phyloP scores from a whole-genome alignment of 225 moss, liverwort and hornwort genomes.

The Climacium dendroides region DNA sequence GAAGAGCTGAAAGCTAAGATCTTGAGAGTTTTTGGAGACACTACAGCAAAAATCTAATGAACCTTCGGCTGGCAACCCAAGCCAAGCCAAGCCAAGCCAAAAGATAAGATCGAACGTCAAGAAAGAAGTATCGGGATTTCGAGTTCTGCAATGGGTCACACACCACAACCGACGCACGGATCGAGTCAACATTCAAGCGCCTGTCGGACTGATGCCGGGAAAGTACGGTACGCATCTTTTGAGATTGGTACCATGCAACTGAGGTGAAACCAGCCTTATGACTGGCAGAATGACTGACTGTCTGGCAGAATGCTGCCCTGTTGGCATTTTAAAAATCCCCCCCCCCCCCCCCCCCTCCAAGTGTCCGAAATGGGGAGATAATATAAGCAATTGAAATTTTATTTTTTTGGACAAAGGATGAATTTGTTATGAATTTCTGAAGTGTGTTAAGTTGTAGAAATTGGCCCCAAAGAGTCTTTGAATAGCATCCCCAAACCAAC shows the following conservation, averaged over 20 bases:
- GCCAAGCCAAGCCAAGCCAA: not conserved
- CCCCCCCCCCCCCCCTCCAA: too few relatives aligned
- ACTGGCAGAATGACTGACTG: not conserved
- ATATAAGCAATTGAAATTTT: too few relatives aligned
- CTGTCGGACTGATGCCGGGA: not conserved
- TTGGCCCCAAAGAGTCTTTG: too few relatives aligned
- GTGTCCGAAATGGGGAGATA: too few relatives aligned
- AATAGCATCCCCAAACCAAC: too few relatives aligned
- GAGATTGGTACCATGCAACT: not conserved
- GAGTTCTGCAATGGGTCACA: not conserved
- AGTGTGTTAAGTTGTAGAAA: too few relatives aligned
- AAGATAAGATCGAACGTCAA: not conserved
- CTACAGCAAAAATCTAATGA: not conserved
- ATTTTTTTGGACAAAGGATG: too few relatives aligned
- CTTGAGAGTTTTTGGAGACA: not conserved
- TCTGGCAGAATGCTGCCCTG: not conserved
- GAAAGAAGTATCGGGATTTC: not conserved
- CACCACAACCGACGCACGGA: not conserved
- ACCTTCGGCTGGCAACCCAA: too few relatives aligned
- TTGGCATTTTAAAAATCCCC: too few relatives aligned
- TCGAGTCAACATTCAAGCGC: not conserved
- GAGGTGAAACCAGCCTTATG: not conserved
- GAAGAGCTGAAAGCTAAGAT: not conserved
- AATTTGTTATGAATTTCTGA: too few relatives aligned
- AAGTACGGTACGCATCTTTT: not conserved